Evolutionary conservation across 108 stramenopile species (phyloP).

Genomic region (Skeletonema grethae): DNA sequence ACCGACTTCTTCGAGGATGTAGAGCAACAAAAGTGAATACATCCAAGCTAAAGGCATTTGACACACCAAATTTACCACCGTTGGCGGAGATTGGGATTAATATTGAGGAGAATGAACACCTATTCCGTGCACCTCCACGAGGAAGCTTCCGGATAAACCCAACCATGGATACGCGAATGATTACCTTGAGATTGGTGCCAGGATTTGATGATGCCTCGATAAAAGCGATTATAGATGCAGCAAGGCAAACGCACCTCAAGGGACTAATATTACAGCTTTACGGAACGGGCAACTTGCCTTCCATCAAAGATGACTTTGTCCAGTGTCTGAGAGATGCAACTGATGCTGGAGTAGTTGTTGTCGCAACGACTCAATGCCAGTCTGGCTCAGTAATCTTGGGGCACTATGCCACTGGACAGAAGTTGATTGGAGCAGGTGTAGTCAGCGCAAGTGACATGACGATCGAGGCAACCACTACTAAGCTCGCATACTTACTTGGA

Average conservation of each 20-base stretch:
- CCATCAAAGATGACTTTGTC: conserved; percentile 74
- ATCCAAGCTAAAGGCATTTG: conserved; percentile 89
- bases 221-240: conserved; percentile 53
- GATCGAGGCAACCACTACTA: conserved; percentile 63
- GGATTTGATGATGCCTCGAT: conserved; percentile 91
- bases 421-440: conserved; percentile 52
- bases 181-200: conserved; percentile 88
- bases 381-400: conserved; percentile 88
- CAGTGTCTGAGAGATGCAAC: conserved; percentile 66
- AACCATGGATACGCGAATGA: conserved; percentile 84
- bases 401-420: conserved; percentile 74
- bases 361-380: conserved; percentile 92
- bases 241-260: conserved; percentile 44
- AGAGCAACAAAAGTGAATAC: conserved; percentile 61
- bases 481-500: conserved; percentile 70
- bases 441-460: conserved; percentile 78
- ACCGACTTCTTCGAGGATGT: conserved; percentile 72
- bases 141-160: conserved; percentile 83
- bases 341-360: conserved; percentile 76
- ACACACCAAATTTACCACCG: conserved; percentile 92
- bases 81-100: conserved; percentile 89
- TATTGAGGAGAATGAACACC: conserved; percentile 80
- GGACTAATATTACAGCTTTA: conserved; percentile 94
- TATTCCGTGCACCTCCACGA: conserved; percentile 75
- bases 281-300: conserved; percentile 94